A percentile compares a stretch with the other conserved stretches of the same genome.
Evolutionary conservation across 148 eudicot species (phyloP).

Genomic region (Polygonum aviculare): DNA sequence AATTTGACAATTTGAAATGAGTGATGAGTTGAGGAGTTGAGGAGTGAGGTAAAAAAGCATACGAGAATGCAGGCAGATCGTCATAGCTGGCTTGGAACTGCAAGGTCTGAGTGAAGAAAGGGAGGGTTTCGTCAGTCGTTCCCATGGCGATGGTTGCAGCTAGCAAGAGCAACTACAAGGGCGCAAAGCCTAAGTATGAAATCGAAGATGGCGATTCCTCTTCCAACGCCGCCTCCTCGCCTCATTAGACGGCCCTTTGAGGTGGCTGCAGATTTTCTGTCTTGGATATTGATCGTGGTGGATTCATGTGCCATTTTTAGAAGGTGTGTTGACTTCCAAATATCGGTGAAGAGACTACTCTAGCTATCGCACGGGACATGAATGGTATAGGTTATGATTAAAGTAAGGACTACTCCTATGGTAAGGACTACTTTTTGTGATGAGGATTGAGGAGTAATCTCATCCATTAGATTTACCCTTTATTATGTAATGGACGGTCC

Average conservation of each 20-base stretch:
- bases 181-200: conserved; percentile 49
- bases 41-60: conserved; percentile 11
- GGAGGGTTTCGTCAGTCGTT: conserved; percentile 60
- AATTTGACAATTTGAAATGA: background rate
- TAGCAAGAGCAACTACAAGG: conserved; percentile 45
- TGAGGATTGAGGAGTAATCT: too few relatives aligned
- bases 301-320: conserved; percentile 26
- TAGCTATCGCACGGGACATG: too few relatives aligned
- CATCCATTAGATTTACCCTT: too few relatives aligned
- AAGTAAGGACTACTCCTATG: too few relatives aligned
- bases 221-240: conserved; percentile 24
- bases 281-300: conserved; percentile 26
- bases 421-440: too few relatives aligned
- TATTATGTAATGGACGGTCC: too few relatives aligned
- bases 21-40: background rate
- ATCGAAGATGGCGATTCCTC: conserved; percentile 55
- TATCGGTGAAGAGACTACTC: background rate
- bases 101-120: conserved; percentile 72
- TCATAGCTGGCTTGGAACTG: conserved; percentile 68
- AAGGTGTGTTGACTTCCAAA: background rate
- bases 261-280: conserved; percentile 24
- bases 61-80: conserved; percentile 76
- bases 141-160: conserved; percentile 62
- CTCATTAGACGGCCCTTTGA: conserved; percentile 5
- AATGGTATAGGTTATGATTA: too few relatives aligned